Percentiles rank a stretch among this genome's conserved stretches.
phyloP scores from a whole-genome alignment of 2,329 filamentous ascomycete species.

The Thielaviopsis musarum region DNA sequence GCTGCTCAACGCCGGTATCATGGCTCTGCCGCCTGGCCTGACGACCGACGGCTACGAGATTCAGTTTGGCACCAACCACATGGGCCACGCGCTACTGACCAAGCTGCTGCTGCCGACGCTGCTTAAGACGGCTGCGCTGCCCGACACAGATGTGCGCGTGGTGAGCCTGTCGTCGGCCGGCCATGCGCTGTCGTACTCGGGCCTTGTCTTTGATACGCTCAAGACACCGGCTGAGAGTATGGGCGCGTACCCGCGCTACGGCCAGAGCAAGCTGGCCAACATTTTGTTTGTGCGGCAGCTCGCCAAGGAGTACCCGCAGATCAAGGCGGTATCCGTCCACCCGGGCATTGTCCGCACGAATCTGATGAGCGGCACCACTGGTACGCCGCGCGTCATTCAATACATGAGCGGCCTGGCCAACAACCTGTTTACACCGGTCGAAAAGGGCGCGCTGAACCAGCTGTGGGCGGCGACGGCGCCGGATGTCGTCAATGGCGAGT shows the following conservation, averaged over 20 bases:
- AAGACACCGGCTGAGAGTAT: constrained; percentile 15
- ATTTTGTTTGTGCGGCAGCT: constrained; percentile 18
- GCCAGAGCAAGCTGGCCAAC: constrained; percentile 20
- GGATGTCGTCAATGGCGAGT: constrained; percentile 19
- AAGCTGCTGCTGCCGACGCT: constrained; percentile 23
- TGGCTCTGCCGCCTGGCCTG: constrained; percentile 19
- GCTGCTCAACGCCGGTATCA: constrained; percentile 29
- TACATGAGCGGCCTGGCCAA: constrained; percentile 12
- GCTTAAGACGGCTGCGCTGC: constrained; percentile 16
- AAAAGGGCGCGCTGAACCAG: constrained; percentile 24
- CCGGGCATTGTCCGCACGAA: constrained; percentile 18
- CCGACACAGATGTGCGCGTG: constrained; percentile 18
- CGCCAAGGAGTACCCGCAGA: constrained; percentile 14
- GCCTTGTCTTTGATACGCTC: constrained; percentile 18
- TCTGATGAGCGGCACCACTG: constrained; percentile 14
- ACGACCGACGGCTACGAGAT: constrained; percentile 26
- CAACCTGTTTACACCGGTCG: constrained; percentile 15
- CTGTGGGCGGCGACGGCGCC: constrained; percentile 25
- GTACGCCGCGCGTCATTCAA: constrained; percentile 8
- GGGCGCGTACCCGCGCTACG: constrained; percentile 16
- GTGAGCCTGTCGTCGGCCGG: constrained; percentile 17
- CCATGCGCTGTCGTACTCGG: constrained; percentile 15
- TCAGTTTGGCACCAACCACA: constrained; percentile 29
- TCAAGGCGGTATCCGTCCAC: constrained; percentile 17
- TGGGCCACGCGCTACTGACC: constrained; percentile 31